Percentiles rank a stretch among this genome's conserved stretches.
Conservation (phyloP, 441 rosid species). For the Brassica hybrid region DNA sequence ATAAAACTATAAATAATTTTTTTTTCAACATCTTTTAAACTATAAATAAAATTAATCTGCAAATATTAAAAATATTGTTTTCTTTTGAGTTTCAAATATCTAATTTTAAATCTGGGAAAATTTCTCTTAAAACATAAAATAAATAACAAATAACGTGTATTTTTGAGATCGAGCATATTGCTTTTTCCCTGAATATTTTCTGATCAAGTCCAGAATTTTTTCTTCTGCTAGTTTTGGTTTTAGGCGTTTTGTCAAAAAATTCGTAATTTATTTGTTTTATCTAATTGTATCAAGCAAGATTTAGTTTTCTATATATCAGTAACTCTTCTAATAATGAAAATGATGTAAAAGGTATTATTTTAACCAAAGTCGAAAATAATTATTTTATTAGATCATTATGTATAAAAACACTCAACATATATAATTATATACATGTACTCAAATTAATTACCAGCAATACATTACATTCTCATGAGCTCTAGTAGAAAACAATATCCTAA, state of each 20-base stretch:
- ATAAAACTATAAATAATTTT: background rate
- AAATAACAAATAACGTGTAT: background rate
- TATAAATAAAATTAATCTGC: too few species aligned
- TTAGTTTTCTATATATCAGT: background rate
- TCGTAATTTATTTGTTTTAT: background rate
- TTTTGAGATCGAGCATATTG: background rate
- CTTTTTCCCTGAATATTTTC: background rate
- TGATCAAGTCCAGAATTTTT: background rate
- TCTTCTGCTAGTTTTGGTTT: background rate
- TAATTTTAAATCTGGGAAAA: background rate
- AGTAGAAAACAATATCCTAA: background rate
- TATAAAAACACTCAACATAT: background rate
- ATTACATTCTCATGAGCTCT: background rate
- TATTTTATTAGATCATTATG: background rate
- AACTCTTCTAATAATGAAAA: background rate
- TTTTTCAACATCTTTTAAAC: too few species aligned
- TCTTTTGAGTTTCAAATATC: background rate
- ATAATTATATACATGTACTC: background rate
- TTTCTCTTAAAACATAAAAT: background rate
- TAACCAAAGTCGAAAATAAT: background rate
- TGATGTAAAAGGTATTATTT: background rate
- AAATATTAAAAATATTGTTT: too few species aligned
- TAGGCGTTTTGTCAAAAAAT: background rate
- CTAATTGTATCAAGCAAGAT: background rate
- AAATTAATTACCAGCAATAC: background rate